Evolutionary conservation across 2,329 filamentous ascomycete genomes (phyloP).

Genomic region (Monilinia fructicola): DNA sequence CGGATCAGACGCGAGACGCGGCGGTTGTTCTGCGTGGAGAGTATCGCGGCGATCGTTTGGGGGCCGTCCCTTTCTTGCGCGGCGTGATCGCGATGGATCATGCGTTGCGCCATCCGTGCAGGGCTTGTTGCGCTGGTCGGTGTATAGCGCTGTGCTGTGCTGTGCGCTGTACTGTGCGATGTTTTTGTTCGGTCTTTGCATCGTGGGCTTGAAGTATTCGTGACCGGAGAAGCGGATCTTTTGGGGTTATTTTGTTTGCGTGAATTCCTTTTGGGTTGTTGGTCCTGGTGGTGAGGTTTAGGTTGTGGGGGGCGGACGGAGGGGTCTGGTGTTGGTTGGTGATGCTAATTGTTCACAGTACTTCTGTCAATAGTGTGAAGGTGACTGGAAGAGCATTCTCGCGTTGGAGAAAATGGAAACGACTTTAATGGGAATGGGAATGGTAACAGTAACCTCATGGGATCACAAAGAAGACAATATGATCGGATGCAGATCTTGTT

Average conservation of each 20-base stretch:
- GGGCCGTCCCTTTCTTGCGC: not conserved
- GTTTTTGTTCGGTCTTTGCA: not conserved
- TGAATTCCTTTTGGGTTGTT: conserved; percentile 5
- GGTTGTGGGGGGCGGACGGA: not conserved
- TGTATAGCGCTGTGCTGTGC: not conserved
- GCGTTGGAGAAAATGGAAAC: conserved; percentile 1
- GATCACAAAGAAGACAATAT: not conserved
- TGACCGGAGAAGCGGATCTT: not conserved
- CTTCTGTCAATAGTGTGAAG: not conserved
- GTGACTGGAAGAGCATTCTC: not conserved
- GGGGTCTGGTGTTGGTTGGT: too few species aligned
- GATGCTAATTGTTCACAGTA: not conserved
- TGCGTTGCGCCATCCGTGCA: not conserved
- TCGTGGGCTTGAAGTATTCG: not conserved
- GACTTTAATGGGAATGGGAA: not conserved
- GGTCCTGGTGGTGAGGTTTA: not conserved
- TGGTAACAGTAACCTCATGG: not conserved
- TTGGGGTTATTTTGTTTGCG: not conserved
- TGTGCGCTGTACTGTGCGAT: not conserved
- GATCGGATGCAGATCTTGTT: not conserved
- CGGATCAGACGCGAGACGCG: conserved; percentile 51
- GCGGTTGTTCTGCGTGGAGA: conserved; percentile 57
- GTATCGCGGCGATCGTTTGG: conserved; percentile 47
- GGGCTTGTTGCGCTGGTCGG: not conserved
- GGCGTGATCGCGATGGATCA: conserved; percentile 5